Conservation (phyloP, 2,329 filamentous ascomycete genomes). For the Clonostachys chloroleuca region DNA sequence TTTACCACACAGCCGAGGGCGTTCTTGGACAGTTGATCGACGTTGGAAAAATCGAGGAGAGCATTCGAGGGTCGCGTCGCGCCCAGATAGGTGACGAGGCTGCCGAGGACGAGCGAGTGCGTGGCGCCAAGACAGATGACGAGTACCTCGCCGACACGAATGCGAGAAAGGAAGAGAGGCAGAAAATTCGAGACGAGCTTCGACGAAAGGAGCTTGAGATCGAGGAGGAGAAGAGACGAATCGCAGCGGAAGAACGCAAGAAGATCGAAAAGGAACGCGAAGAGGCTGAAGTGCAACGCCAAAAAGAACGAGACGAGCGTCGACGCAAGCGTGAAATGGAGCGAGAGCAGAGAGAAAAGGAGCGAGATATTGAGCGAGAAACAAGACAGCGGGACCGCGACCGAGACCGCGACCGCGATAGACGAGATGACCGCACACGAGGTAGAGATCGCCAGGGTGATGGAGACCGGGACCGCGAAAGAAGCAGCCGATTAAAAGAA, state of each 20-base stretch:
- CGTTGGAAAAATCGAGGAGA: constrained; percentile 60
- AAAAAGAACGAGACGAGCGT: constrained; percentile 44
- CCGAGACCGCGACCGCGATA: constrained; percentile 21
- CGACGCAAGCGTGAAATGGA: constrained; percentile 47
- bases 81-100: constrained; percentile 66
- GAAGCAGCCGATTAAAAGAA: constrained; percentile 22
- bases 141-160: constrained; percentile 68
- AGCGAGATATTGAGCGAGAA: constrained; percentile 33
- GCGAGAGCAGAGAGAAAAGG: constrained; percentile 48
- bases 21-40: constrained; percentile 67
- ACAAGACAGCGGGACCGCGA: constrained; percentile 32
- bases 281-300: constrained; percentile 42
- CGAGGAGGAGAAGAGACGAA: constrained; percentile 56
- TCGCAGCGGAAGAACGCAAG: constrained; percentile 52
- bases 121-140: constrained; percentile 68
- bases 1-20: constrained; percentile 68
- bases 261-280: constrained; percentile 42
- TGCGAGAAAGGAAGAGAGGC: constrained; percentile 54
- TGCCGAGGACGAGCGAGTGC: constrained; percentile 58
- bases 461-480: constrained; percentile 28
- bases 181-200: constrained; percentile 56
- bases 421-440: constrained; percentile 16
- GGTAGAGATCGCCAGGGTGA: constrained; percentile 23
- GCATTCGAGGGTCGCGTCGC: constrained; percentile 63
- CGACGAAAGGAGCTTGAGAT: constrained; percentile 54